Conservation (phyloP, 2,329 filamentous ascomycete genomes). For the Emmonsiellopsis sp. region DNA sequence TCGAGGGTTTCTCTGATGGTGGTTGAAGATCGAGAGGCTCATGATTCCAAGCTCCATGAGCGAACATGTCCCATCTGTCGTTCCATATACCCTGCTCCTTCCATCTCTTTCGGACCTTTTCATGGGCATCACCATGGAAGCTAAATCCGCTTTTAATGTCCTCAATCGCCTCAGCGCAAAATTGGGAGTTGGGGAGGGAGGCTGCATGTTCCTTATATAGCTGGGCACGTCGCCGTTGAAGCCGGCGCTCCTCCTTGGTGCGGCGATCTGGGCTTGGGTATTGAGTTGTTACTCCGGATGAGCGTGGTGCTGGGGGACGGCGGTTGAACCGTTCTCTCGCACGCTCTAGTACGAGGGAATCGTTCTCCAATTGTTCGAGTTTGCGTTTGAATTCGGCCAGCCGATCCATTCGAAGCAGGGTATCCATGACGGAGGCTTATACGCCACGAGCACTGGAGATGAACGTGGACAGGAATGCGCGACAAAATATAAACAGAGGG, state of each 20-base stretch:
- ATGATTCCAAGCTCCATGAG: conserved; percentile 10
- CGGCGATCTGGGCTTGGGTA: neutral
- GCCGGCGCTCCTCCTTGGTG: neutral
- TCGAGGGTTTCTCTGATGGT: conserved; percentile 4
- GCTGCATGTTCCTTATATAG: neutral
- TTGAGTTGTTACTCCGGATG: conserved; percentile 2
- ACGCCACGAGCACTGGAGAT: no score
- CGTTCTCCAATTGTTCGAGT: neutral
- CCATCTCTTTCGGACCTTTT: conserved; percentile 17
- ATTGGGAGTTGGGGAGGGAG: conserved; percentile 1
- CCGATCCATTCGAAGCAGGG: no score
- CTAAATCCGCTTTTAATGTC: conserved; percentile 1
- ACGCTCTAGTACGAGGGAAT: neutral
- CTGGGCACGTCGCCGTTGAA: neutral
- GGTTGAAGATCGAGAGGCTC: conserved; percentile 8
- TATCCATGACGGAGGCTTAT: no score
- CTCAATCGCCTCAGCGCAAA: neutral
- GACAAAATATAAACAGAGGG: no score
- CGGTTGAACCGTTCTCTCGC: neutral
- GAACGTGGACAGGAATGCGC: no score
- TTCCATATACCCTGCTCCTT: conserved; percentile 19
- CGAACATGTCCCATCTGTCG: conserved; percentile 6
- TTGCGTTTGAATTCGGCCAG: no score
- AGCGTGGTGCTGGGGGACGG: neutral
- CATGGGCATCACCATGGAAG: neutral